phyloP scores from a whole-genome alignment of 2,329 filamentous ascomycete genomes.

The Periconia sp. region DNA sequence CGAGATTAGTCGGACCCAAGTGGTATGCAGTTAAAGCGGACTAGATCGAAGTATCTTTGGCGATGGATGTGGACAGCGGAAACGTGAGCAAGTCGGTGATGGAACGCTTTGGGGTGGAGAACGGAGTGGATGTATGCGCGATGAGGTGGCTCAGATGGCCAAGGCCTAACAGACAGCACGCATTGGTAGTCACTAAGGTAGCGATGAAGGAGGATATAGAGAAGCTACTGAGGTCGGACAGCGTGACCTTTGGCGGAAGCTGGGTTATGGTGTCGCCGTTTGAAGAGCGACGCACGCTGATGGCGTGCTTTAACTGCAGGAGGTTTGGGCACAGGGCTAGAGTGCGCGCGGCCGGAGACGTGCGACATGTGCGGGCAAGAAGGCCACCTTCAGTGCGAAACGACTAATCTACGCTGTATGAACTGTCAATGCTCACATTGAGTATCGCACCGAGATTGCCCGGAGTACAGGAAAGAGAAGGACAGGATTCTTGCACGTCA shows the following conservation, averaged over 20 bases:
- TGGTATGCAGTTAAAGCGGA: slow-evolving; percentile 18
- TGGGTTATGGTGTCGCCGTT: slow-evolving; percentile 9
- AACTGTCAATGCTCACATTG: slow-evolving; percentile 9
- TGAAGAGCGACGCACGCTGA: slow-evolving; percentile 13
- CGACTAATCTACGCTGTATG: slow-evolving; percentile 10
- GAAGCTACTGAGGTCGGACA: slow-evolving; percentile 16
- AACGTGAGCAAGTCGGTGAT: slow-evolving; percentile 15
- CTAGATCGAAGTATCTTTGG: slow-evolving; percentile 17
- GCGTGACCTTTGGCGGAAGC: slow-evolving; percentile 14
- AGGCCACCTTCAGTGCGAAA: slow-evolving; percentile 10
- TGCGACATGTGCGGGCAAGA: slow-evolving; percentile 14
- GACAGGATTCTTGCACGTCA: slow-evolving; percentile 11
- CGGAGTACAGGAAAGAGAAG: slow-evolving; percentile 10
- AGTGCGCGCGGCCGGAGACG: slow-evolving; percentile 7
- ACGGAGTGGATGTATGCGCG: slow-evolving; percentile 14
- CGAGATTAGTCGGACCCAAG: slow-evolving; percentile 19
- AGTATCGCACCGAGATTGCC: slow-evolving; percentile 6
- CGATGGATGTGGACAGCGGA: slow-evolving; percentile 15
- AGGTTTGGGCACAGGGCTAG: slow-evolving; percentile 10
- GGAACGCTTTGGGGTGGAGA: slow-evolving; percentile 13
- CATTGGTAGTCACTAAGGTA: slow-evolving; percentile 15
- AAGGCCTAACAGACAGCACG: slow-evolving; percentile 14
- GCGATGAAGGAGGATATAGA: slow-evolving; percentile 13
- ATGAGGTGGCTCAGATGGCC: slow-evolving; percentile 11
- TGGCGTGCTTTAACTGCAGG: slow-evolving; percentile 11